A percentile compares a stretch with the other conserved stretches of the same genome.
Conservation (phyloP, 139 green algal species). For the Chlorella sp. region DNA sequence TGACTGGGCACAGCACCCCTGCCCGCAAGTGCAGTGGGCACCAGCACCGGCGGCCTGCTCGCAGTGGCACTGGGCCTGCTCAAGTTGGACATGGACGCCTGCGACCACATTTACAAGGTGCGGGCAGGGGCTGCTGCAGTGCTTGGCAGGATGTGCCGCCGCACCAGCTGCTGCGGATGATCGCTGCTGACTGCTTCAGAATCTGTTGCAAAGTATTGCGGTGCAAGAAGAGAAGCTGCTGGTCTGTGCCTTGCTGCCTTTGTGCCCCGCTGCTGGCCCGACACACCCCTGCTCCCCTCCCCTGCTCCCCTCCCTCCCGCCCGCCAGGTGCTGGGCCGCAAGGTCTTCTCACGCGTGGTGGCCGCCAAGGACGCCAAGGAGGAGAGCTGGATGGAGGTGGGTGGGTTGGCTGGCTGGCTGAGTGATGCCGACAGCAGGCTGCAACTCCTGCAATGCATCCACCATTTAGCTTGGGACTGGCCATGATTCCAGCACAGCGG, state of each 20-base stretch:
- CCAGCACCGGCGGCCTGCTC: slow-evolving; percentile 89
- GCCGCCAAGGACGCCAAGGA: slow-evolving; percentile 43
- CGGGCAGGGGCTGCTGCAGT: not conserved
- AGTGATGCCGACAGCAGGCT: no score
- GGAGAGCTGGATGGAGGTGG: slow-evolving; percentile 61
- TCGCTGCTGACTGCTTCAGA: no score
- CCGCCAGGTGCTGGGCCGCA: slow-evolving; percentile 50
- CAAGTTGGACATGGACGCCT: slow-evolving; percentile 79
- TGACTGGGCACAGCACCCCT: no score
- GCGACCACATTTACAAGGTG: slow-evolving; percentile 90
- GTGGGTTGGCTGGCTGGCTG: not conserved
- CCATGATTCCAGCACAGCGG: no score
- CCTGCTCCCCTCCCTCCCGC: not conserved
- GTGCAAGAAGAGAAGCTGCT: no score
- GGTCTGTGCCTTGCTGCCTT: no score
- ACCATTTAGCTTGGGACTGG: no score
- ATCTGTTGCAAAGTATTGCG: no score
- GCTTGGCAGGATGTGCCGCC: not conserved
- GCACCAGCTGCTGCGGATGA: not conserved
- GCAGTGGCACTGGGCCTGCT: slow-evolving; percentile 83
- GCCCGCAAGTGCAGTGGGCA: slow-evolving; percentile 61
- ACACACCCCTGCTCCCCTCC: not conserved
- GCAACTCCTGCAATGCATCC: no score
- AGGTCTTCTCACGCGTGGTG: slow-evolving; percentile 68
- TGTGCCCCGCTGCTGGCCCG: no score